Evolutionary conservation across 441 rosid genomes (phyloP), one percentile per base, ranked within the genome.

Genomic region (Pelargonium citronellum): DNA sequence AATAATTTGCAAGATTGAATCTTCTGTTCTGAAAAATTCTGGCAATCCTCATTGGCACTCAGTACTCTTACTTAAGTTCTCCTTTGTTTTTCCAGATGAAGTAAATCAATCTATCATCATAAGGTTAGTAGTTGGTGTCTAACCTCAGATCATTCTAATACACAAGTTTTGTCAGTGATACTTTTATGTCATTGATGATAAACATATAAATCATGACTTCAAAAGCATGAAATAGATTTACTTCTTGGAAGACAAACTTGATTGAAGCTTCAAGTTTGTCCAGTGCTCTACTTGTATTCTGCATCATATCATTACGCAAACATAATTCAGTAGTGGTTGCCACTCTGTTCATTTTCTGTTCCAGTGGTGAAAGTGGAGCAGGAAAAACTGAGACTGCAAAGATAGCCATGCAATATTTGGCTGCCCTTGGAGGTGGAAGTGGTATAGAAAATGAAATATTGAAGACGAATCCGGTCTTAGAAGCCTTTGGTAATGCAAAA

Each of bases 331-430:
- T 51, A 49, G 3, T 46, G 51, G 34, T 79, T 24, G 61, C 68
- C 64, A 46, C 76, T 15, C 16, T 49, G 57, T 75, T 73, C 63
- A 66, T 66, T 72, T 83, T 57, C 74, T 81, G 77, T 69, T 79
- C 49, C 84, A 95, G 99, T 30, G 99, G 99, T 68, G 99, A 95
- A 84, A 95, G 99, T 86, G 99, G 98, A 77, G 99, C 99, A 24
- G 99, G 99, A 69, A 95, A 95, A 83, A 95, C 99, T 20, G 98
- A 95, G 85, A 92, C 99, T 19, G 99, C 99, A 65, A 95, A 95
- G 88, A 92, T 92, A 83, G 97, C 98, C 62, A 95, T 95, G 99
- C 99, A 95, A 70, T 95, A 90, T 82, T 81, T 95, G 83, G 99
- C 99, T 77, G 95, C 97, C 73, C 98, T 92, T 74, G 99, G 99